Base-by-base conservation (phyloP, 768 basidiomycete genomes). In the Lactifluus subvellereus region DNA sequence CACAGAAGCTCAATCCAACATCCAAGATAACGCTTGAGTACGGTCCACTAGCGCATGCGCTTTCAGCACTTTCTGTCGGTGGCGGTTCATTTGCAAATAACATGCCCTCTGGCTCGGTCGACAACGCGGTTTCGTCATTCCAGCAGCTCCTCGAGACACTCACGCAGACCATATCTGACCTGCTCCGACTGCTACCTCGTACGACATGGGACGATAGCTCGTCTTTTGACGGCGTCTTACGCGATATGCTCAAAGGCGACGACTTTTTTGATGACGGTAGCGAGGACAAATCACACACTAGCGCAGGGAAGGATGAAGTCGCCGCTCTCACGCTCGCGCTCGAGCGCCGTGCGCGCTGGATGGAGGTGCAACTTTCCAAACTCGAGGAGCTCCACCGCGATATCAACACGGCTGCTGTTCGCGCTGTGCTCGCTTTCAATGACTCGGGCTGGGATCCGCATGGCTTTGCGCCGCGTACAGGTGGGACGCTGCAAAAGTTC, bases 161-260 rank as follows among this genome's bases (percentile, higher is more conserved):
- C 49, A 94, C 91, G 0, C 91, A 94, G 69, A 93, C 91, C 0
- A 93, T 94, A 68, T 93, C 91, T 4, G 91, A 92, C 66, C 75
- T 94, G 33, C 77, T 94, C 45, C 87, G 89, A 7, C 81, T 94
- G 37, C 84, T 94, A 62, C 92, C 91, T 18, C 87, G 90, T 14
- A 91, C 89, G 10, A 92, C 91, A 1, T 93, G 90, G 91, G 89
- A 91, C 62, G 91, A 93, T 69, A 91, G 88, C 65, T 91, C 91
- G 0, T 92, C 90, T 10, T 93, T 92, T 67, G 89, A 92, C 67
- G 88, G 89, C 40, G 89, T 91, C 22, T 76, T 93, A 22, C 82
- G 88, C 54, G 91, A 94, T 66, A 93, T 93, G 89, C 80, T 93
- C 47, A 91, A 88, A 71, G 90, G 89, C 7, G 90, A 92, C 64